Base-by-base conservation (phyloP, 1,284 basidiomycete species). In the Cutaneotrichosporon spelunceum region DNA sequence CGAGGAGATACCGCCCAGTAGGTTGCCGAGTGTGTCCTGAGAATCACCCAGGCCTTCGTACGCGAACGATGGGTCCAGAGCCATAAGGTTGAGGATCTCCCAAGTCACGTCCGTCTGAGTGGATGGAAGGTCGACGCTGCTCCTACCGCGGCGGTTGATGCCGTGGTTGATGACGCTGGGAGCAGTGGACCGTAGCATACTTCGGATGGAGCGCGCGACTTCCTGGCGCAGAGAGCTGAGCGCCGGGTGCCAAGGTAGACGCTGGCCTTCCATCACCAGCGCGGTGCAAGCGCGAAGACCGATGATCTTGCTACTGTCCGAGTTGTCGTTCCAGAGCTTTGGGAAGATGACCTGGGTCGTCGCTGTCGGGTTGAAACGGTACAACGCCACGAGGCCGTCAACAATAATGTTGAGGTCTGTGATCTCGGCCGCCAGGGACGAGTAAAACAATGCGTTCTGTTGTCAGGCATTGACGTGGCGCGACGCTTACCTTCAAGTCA, bases 351-450 rank as follows among this genome's bases (percentile, higher is more conserved):
- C 79, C 10, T 86, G 66, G 1, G 84, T 82, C 48, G 88, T 87
- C 56, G 86, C 83, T 50, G 82, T 78, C 0, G 88, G 83, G 42
- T 89, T 76, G 69, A 87, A 88, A 14, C 89, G 84, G 72, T 85
- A 91, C 11, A 91, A 77, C 0, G 84, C 84, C 1, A 88, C 87
- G 6, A 93, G 79, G 0, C 86, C 86, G 68, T 91, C 88, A 1
- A 88, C 86, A 67, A 89, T 86, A 26, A 92, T 79, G n/a, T 86
- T 83, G n/a, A 89, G 83, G 69, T 93, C 90, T 44, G 90, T 85
- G 57, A 89, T 86, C 83, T 67, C 70, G 53, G 56, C 44, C 0
- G 70, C 61, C 19, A 67, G 48, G 11, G 72, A 48, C 10, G 69
- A 70, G 55, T 65, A 69, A 61, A 77, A 74, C n/a, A 78, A 60